Base-by-base conservation (phyloP, 306 rosid species). In the Alnus glutinosa region DNA sequence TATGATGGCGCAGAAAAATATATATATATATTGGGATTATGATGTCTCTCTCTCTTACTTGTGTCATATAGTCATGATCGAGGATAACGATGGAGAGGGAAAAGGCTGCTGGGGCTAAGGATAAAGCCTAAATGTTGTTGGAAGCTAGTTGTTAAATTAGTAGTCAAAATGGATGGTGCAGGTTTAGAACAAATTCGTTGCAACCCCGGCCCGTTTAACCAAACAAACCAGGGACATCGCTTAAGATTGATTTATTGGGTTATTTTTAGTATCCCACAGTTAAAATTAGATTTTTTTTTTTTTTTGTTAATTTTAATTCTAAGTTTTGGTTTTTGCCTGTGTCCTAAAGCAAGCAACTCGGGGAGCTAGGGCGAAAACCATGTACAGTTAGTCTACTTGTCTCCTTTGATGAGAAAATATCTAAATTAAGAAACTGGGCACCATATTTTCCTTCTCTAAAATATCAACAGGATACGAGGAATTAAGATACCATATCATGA, bases 11-110 rank as follows among this genome's bases (percentile, higher is more conserved):
- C 49, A 46, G 1, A 46, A 1, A 46, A 46, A 46, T 5, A 46
- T 5, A 46, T 46, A 46, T 46, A 46, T 34, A 2, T 49, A 59
- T 49, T 5, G 30, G 54, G 51, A 30, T 71, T 42, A 14, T 30
- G 23, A 28, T 16, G n/a, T 18, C 44, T 55, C 34, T 50, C 1
- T 32, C 71, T 36, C 37, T 34, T 30, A 5, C 55, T 49, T 7
- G 30, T 39, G 55, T 54, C 83, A 10, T 16, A 1, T 16, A 1
- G 37, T 71, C 51, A 78, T 12, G 58, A 23, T 23, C 28, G 28
- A 75, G 75, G 79, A 68, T 55, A 67, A 75, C 62, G 79, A 80
- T 75, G 30, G 18, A 23, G 18, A 18, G 1, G 75, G 32, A 70
- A 68, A 70, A 30, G 55, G 70, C 50, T 49, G 73, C 52, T 52